Conservation (phyloP, 345 rosid genomes). For the Barbarea vulgaris region DNA sequence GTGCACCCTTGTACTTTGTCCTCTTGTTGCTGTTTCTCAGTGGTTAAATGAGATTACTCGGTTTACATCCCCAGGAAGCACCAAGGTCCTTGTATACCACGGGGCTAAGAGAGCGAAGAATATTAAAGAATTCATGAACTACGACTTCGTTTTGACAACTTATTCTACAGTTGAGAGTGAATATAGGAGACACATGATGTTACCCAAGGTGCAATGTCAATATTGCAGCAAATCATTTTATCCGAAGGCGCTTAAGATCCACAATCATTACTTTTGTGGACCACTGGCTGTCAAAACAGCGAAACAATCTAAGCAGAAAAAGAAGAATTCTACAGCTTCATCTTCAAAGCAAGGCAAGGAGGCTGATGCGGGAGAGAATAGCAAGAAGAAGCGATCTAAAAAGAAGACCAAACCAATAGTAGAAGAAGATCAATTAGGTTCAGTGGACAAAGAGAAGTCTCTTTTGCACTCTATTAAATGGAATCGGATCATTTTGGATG, state of each 20-base stretch:
- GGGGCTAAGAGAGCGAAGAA: slow-evolving; percentile 70
- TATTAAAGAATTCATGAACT: slow-evolving; percentile 53
- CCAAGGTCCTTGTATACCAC: slow-evolving; percentile 78
- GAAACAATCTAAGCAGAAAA: slow-evolving; percentile 84
- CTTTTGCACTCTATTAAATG: slow-evolving; percentile 77
- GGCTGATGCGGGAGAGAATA: slow-evolving; percentile 34
- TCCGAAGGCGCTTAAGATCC: slow-evolving; percentile 51
- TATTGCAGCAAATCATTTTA: slow-evolving; percentile 68
- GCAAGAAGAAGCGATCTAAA: slow-evolving; percentile 26
- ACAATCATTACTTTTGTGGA: slow-evolving; percentile 75
- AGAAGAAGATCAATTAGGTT: slow-evolving; percentile 34
- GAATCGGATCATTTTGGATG: slow-evolving; percentile 89
- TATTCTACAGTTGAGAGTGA: slow-evolving; percentile 80
- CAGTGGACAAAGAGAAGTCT: slow-evolving; percentile 49
- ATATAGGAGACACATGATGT: slow-evolving; percentile 71
- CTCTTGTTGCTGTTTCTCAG: slow-evolving; percentile 89
- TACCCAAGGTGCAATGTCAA: slow-evolving; percentile 62
- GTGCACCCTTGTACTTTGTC: slow-evolving; percentile 88
- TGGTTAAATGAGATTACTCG: slow-evolving; percentile 83
- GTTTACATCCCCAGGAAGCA: slow-evolving; percentile 79
- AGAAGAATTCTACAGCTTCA: slow-evolving; percentile 49
- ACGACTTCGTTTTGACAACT: slow-evolving; percentile 89
- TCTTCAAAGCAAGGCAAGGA: slow-evolving; percentile 34
- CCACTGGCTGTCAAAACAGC: slow-evolving; percentile 70
- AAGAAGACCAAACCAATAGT: slow-evolving; percentile 38